phyloP scores from a whole-genome alignment of 805 yeast species.

The Candida stauntonica region DNA sequence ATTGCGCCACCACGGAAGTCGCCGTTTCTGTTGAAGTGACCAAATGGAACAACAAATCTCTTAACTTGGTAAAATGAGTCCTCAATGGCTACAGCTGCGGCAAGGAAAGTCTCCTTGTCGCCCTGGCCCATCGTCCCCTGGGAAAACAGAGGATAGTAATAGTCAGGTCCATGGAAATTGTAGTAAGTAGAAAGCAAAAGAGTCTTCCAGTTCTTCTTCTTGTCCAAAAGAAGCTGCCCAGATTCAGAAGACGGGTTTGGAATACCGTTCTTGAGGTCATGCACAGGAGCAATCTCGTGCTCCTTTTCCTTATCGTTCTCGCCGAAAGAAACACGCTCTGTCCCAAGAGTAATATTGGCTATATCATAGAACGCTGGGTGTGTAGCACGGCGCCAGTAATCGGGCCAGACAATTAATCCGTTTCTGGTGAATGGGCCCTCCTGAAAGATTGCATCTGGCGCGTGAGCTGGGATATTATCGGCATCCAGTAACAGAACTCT shows the following conservation, averaged over 20 bases:
- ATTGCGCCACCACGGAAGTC: slow-evolving; percentile 60
- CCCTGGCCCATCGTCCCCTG: slow-evolving; percentile 77
- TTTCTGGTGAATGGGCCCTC: slow-evolving; percentile 45
- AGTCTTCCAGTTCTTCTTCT: slow-evolving; percentile 51
- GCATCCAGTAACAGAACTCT: slow-evolving; percentile 70
- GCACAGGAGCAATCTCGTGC: slow-evolving; percentile 31
- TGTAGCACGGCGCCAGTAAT: slow-evolving; percentile 78
- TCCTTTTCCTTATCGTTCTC: slow-evolving; percentile 22
- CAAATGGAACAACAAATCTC: slow-evolving; percentile 34
- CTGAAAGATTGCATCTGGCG: slow-evolving; percentile 53
- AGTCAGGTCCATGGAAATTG: slow-evolving; percentile 59
- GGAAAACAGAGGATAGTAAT: slow-evolving; percentile 61
- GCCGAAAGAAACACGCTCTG: slow-evolving; percentile 24
- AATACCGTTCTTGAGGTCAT: slow-evolving; percentile 54
- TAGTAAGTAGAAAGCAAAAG: slow-evolving; percentile 58
- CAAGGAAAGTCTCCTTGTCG: slow-evolving; percentile 68
- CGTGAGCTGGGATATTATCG: slow-evolving; percentile 63
- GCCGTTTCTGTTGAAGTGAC: slow-evolving; percentile 32
- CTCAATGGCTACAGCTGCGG: slow-evolving; percentile 51
- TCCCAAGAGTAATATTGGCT: slow-evolving; percentile 47
- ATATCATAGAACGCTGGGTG: slow-evolving; percentile 65
- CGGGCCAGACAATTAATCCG: slow-evolving; percentile 69
- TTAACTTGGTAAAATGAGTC: slow-evolving; percentile 47
- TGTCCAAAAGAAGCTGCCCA: slow-evolving; percentile 61
- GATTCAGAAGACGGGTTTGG: slow-evolving; percentile 68